Conservation (phyloP, 1,139 yeast genomes). For the Scheffersomyces segobiensis region DNA sequence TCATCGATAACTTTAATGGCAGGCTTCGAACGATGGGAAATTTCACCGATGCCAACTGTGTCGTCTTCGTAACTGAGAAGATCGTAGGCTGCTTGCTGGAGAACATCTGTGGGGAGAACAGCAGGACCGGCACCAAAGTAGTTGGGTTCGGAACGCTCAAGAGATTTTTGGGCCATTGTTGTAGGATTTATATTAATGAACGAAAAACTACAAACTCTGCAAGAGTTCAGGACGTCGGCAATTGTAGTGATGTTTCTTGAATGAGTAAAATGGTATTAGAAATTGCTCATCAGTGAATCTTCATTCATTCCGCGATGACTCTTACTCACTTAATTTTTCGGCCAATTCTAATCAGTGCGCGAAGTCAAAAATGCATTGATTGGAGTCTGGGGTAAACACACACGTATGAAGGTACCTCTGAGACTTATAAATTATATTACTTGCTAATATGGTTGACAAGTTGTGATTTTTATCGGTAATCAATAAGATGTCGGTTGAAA, state of each 20-base stretch:
- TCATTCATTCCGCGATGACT: neutral
- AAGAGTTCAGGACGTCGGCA: neutral
- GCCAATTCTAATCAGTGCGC: neutral
- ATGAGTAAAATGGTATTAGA: neutral
- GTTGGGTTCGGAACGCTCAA: constrained; percentile 70
- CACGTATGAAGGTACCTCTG: neutral
- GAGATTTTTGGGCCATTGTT: constrained; percentile 12
- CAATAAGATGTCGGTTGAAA: no score
- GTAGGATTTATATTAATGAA: neutral
- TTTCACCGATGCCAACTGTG: constrained; percentile 91
- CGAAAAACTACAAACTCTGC: neutral
- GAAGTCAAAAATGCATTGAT: neutral
- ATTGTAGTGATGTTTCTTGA: neutral
- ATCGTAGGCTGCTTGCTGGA: constrained; percentile 86
- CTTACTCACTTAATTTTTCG: neutral
- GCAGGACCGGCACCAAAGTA: constrained; percentile 99
- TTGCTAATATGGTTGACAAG: neutral
- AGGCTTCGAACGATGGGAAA: constrained; percentile 88
- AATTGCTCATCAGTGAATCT: neutral
- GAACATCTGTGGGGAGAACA: constrained; percentile 74
- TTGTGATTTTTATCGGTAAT: no score
- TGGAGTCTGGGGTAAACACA: neutral
- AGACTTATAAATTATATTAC: no score
- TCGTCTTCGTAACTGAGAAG: constrained; percentile 64
- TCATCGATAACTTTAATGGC: constrained; percentile 77